Conservation (phyloP, 2,329 filamentous ascomycete species). For the Zelopaecilomyces penicillatus region DNA sequence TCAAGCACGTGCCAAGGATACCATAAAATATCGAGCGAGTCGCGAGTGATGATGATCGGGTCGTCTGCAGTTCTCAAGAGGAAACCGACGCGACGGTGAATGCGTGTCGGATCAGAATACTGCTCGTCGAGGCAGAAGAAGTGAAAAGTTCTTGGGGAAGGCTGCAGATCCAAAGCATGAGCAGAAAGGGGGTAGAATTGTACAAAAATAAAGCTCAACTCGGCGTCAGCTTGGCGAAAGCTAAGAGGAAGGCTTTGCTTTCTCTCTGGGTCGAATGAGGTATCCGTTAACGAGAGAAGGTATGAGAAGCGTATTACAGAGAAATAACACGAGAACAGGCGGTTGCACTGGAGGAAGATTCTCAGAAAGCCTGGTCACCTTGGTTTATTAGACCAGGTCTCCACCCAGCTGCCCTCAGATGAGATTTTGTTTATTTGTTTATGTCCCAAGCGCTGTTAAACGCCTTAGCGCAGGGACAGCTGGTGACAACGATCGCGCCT, state of each 20-base stretch:
- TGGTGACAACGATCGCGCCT: too few relatives aligned
- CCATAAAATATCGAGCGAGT: conserved; percentile 9
- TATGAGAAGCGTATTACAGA: conserved; percentile 10
- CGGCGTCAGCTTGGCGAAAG: not conserved
- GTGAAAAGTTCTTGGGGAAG: not conserved
- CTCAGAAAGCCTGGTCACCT: conserved; percentile 3
- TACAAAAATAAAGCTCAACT: not conserved
- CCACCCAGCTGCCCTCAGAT: not conserved
- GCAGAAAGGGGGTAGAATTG: not conserved
- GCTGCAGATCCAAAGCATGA: not conserved
- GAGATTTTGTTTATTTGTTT: conserved; percentile 27
- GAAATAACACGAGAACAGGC: not conserved
- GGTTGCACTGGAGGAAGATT: conserved; percentile 2
- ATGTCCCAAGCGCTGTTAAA: conserved; percentile 15
- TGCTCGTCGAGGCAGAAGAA: too few relatives aligned
- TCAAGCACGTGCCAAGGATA: conserved; percentile 8
- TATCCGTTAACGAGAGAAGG: conserved; percentile 8
- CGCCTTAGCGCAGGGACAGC: conserved; percentile 7
- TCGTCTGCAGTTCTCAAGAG: not conserved
- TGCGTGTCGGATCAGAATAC: not conserved
- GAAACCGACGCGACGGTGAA: not conserved
- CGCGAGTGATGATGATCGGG: conserved; percentile 1
- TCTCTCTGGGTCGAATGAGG: conserved; percentile 6
- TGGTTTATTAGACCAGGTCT: not conserved
- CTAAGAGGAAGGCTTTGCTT: not conserved